Conservation (phyloP, 164 flowering plant species). For the Buxus sempervirens region DNA sequence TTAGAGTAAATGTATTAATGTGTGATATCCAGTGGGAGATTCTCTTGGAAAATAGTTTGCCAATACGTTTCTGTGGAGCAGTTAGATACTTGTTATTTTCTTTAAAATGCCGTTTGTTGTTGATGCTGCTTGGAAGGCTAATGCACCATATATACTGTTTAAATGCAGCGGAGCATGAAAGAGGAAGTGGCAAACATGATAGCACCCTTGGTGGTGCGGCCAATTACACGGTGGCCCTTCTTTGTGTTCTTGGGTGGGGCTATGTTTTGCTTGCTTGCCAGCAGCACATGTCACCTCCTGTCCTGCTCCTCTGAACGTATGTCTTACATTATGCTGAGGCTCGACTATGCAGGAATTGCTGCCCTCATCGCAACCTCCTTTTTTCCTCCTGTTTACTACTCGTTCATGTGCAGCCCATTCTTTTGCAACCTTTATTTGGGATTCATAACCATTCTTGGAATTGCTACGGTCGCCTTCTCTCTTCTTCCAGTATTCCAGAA, state of each 20-base stretch:
- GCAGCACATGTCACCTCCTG: conserved; percentile 94
- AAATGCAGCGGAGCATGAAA: conserved; percentile 57
- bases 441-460: conserved; percentile 75
- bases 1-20: too few relatives aligned
- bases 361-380: conserved; percentile 91
- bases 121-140: conserved; percentile 1
- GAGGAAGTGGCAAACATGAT: conserved; percentile 70
- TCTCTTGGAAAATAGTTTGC: too few relatives aligned
- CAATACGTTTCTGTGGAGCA: too few relatives aligned
- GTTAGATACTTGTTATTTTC: background rate
- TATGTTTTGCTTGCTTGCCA: conserved; percentile 90
- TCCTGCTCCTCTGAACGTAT: conserved; percentile 82
- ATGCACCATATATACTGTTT: conserved; percentile 8
- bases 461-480: conserved; percentile 62
- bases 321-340: conserved; percentile 87
- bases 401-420: conserved; percentile 94
- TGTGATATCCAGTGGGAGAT: too few relatives aligned
- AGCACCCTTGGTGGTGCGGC: conserved; percentile 63
- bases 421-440: conserved; percentile 85
- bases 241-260: conserved; percentile 94
- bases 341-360: conserved; percentile 94
- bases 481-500: conserved; percentile 80
- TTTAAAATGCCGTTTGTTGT: background rate
- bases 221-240: conserved; percentile 97
- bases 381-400: conserved; percentile 93